Conservation (phyloP, 2,329 filamentous ascomycete genomes). For the Diatrype stigma region DNA sequence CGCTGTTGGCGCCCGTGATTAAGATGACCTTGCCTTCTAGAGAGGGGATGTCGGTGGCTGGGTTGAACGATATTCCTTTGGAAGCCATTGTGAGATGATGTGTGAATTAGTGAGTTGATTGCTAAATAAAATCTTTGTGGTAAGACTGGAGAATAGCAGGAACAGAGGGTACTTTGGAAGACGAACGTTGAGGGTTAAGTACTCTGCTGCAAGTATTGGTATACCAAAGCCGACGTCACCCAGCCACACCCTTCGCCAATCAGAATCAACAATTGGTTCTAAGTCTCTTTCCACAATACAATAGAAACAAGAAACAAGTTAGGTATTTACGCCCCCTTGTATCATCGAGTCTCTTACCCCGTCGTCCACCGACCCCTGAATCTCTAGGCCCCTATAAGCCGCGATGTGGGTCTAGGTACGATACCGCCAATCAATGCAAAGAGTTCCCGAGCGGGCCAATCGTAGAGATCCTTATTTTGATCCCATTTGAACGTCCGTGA, state of each 20-base stretch:
- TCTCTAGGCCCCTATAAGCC: too few species aligned
- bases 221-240: background rate
- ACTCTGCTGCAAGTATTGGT: background rate
- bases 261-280: too few species aligned
- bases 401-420: background rate
- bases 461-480: background rate
- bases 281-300: too few species aligned
- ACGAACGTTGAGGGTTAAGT: background rate
- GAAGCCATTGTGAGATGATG: background rate
- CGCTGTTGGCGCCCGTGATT: constrained; percentile 35
- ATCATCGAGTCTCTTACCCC: background rate
- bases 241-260: background rate
- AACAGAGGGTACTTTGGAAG: background rate
- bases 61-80: constrained; percentile 14
- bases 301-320: background rate
- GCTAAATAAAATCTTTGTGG: too few species aligned
- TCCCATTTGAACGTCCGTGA: too few species aligned
- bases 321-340: background rate
- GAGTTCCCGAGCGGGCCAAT: background rate
- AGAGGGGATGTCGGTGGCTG: constrained; percentile 27
- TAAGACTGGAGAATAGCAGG: background rate
- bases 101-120: background rate
- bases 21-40: constrained; percentile 33
- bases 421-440: background rate
- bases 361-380: too few species aligned